Percentiles rank a stretch among this genome's conserved stretches.
Conservation (phyloP, 1,284 basidiomycete genomes). For the Boletus austroedulis region DNA sequence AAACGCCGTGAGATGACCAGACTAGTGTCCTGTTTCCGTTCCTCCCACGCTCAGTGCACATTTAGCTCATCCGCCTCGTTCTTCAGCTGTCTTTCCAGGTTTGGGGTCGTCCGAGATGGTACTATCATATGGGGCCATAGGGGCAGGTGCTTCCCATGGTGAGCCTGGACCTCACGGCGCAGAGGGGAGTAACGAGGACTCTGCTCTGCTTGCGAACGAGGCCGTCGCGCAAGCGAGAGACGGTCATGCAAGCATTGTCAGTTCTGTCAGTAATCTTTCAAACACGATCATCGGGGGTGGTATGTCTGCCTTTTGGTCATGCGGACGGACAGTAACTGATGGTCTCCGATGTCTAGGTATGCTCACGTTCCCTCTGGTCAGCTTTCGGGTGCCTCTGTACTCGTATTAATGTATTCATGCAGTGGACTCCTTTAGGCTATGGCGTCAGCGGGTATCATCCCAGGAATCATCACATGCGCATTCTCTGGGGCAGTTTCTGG, state of each 20-base stretch:
- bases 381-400: slow-evolving; percentile 19
- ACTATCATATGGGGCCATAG: slow-evolving; percentile 58
- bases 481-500: slow-evolving; percentile 79
- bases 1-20: too few species aligned
- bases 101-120: slow-evolving; percentile 53
- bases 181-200: slow-evolving; percentile 45
- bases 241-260: slow-evolving; percentile 63
- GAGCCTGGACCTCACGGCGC: slow-evolving; percentile 11
- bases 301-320: slow-evolving; percentile 37
- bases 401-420: neutral
- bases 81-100: neutral
- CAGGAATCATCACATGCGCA: slow-evolving; percentile 86
- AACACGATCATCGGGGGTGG: slow-evolving; percentile 91
- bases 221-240: slow-evolving; percentile 41
- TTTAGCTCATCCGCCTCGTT: neutral
- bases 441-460: slow-evolving; percentile 81
- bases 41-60: neutral
- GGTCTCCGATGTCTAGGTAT: slow-evolving; percentile 51
- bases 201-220: slow-evolving; percentile 52
- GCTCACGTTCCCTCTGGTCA: slow-evolving; percentile 78
- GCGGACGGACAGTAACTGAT: slow-evolving; percentile 3
- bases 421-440: slow-evolving; percentile 56
- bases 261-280: slow-evolving; percentile 72
- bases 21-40: too few species aligned
- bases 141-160: slow-evolving; percentile 6